Percentiles rank a stretch among this genome's conserved stretches.
phyloP scores from a whole-genome alignment of 1,139 yeast species.

The Eremothecium sinecaudum region DNA sequence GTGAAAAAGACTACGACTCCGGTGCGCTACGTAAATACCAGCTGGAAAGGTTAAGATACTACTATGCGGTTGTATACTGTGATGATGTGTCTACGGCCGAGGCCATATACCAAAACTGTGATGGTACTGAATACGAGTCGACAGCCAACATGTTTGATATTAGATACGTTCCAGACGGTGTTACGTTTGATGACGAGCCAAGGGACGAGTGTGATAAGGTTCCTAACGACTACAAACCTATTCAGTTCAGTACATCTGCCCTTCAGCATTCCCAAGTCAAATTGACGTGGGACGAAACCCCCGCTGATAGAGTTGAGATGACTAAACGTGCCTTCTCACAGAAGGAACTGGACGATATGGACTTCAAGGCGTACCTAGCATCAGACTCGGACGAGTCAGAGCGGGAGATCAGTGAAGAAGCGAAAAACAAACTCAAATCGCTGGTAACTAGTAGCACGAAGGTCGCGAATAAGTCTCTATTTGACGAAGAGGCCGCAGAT shows the following conservation, averaged over 20 bases:
- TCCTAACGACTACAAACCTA: conserved; percentile 76
- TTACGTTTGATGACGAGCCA: conserved; percentile 72
- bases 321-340: conserved; percentile 78
- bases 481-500: conserved; percentile 32
- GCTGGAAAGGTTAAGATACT: conserved; percentile 77
- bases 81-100: conserved; percentile 66
- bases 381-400: conserved; percentile 65
- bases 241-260: conserved; percentile 81
- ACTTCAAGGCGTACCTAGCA: conserved; percentile 89
- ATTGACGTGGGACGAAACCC: conserved; percentile 97
- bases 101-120: conserved; percentile 73
- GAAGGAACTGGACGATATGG: conserved; percentile 92
- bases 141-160: conserved; percentile 92
- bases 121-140: conserved; percentile 92
- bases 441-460: conserved; percentile 44
- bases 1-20: conserved; percentile 63
- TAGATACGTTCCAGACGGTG: conserved; percentile 84
- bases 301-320: conserved; percentile 74
- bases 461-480: conserved; percentile 31
- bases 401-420: conserved; percentile 34
- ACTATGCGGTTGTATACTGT: conserved; percentile 86
- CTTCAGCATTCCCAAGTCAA: conserved; percentile 88
- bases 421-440: conserved; percentile 56
- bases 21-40: conserved; percentile 66
- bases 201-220: conserved; percentile 62